Base-by-base conservation (phyloP, 2,329 filamentous ascomycete genomes). In the Lachnellula cervina region DNA sequence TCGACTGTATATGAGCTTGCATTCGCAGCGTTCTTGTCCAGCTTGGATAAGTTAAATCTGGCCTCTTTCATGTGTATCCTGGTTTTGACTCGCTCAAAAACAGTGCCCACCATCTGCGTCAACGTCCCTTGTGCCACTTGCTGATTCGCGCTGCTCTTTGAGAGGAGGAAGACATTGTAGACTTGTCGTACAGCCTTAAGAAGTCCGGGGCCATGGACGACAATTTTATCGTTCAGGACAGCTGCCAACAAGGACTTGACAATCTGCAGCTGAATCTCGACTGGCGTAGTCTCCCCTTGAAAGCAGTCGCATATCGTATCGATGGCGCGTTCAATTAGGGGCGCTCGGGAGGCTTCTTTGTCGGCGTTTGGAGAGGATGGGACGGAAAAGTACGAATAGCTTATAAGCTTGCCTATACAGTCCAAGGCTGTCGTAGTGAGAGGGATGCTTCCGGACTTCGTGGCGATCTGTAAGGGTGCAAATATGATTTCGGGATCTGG, bases 281-380 rank as follows among this genome's bases (percentile, higher is more conserved):
- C 82, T 3, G 90, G 86, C 0, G 95, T 99, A 1, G 89, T 89
- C 75, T 99, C 94, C 69, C 94, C 93, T 70, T 97, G 92, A 70
- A 99, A 99, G 72, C 94, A 99, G 70, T 97, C 93, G 78, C 94
- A 99, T 77, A 99, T 99, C 37, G 94, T 96, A 74, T 99, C 95
- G 68, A 99, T 99, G 57, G 95, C 94, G 62, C 93, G 84, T 74
- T 99, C 95, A 69, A 99, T 99, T 63, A 99, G 79, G 16, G 93
- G 92, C 4, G 88, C 78, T 42, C 77, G 76, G 50, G 68, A 66
- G 56, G 63, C 66, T 47, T 76, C 74, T 54, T 68, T 66, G 53
- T 72, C 67, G 48, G 66, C 62, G 59, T 68, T 68, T 35, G 75
- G 71, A 21, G 74, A 73, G 51, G 77, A 77, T 37, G 86, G 82